Percentiles rank a stretch among this genome's conserved stretches.
phyloP scores from a whole-genome alignment of 164 flowering plant genomes.

The Umbellularia californica region DNA sequence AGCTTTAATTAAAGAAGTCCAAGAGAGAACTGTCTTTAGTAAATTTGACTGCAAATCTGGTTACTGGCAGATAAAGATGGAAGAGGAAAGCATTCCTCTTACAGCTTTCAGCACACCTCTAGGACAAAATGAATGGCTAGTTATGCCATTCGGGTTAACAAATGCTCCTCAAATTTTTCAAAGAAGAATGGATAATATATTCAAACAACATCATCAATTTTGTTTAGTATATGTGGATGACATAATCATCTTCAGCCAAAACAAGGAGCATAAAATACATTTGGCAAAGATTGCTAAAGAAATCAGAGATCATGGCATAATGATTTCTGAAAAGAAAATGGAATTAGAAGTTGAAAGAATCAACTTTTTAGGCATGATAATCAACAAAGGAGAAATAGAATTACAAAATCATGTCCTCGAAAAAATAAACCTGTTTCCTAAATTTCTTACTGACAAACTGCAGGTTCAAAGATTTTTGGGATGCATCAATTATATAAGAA shows the following conservation, averaged over 20 bases:
- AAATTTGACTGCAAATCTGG: background rate
- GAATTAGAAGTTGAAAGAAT: background rate
- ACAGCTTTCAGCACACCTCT: no score
- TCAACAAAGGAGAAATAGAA: background rate
- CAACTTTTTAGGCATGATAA: background rate
- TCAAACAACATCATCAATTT: background rate
- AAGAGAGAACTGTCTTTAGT: background rate
- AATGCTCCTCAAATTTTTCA: background rate
- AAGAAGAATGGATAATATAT: background rate
- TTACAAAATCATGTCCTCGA: background rate
- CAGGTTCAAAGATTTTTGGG: background rate
- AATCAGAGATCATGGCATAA: background rate
- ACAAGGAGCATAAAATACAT: background rate
- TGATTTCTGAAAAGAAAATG: background rate
- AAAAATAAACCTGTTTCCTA: background rate
- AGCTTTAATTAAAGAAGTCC: background rate
- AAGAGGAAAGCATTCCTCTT: no score
- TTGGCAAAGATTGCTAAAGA: background rate
- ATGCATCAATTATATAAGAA: background rate
- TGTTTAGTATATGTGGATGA: background rate
- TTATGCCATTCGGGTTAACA: background rate
- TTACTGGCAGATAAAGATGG: background rate
- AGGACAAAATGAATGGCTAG: background rate
- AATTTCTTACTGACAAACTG: accelerated
- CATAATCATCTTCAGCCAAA: background rate